Evolutionary conservation across 495 filamentous ascomycete genomes (phyloP).

Genomic region (Choiromyces venosus): DNA sequence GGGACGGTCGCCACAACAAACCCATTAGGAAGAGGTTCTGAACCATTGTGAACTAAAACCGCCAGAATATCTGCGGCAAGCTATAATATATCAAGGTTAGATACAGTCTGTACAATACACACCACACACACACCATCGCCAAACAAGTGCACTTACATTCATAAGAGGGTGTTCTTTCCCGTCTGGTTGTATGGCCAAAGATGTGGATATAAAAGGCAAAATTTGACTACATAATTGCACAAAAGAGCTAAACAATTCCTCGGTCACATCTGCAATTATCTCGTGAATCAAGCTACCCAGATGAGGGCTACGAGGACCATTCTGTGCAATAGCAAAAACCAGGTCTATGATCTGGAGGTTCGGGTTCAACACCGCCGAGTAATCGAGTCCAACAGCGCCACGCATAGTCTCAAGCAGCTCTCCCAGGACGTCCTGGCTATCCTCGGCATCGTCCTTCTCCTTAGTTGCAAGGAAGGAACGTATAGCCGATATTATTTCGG

Average conservation of each 20-base stretch:
- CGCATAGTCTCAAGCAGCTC: constrained; percentile 84
- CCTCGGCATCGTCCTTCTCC: constrained; percentile 72
- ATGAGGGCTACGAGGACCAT: constrained; percentile 82
- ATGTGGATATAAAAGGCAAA: constrained; percentile 75
- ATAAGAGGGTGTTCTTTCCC: constrained; percentile 78
- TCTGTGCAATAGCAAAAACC: constrained; percentile 80
- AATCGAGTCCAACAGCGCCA: constrained; percentile 71
- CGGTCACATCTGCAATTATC: constrained; percentile 80
- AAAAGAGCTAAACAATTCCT: constrained; percentile 65
- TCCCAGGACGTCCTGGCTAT: constrained; percentile 84
- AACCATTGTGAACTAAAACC: constrained; percentile 72
- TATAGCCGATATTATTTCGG: constrained; percentile 66
- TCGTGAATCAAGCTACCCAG: constrained; percentile 71
- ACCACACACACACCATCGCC: too few species aligned
- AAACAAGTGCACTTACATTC: constrained; percentile 49
- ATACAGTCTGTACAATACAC: background rate
- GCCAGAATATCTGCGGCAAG: constrained; percentile 80
- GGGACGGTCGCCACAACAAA: constrained; percentile 82
- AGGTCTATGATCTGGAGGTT: constrained; percentile 68
- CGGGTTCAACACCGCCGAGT: constrained; percentile 61
- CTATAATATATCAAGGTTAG: constrained; percentile 36
- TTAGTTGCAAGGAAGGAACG: constrained; percentile 69
- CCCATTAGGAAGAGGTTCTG: constrained; percentile 74
- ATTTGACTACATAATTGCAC: constrained; percentile 78
- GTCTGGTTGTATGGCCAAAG: constrained; percentile 78